Percentiles rank a stretch among this genome's conserved stretches.
These are phyloP conservation scores for Myochromella boudieri DNA, from an alignment of 768 basidiomycete species.

Conservation along the genomic window DNA sequence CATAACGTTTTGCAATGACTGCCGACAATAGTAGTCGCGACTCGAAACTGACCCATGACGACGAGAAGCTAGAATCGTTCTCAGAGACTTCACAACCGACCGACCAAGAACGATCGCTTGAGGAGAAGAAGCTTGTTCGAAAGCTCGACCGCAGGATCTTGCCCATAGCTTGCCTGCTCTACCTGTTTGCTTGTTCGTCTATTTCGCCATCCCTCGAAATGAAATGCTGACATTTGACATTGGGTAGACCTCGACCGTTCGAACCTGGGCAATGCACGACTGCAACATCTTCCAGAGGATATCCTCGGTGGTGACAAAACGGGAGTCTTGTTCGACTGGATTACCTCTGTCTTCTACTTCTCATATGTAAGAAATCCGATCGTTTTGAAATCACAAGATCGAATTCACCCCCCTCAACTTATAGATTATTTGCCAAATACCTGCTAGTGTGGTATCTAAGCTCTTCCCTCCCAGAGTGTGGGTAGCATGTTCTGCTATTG, in stretches of 20 bases:
- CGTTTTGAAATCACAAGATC: not conserved
- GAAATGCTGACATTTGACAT: constrained; percentile 1
- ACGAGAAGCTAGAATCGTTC: constrained; percentile 31
- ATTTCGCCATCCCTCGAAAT: not conserved
- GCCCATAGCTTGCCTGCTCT: constrained; percentile 71
- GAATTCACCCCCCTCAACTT: not conserved
- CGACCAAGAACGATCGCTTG: constrained; percentile 10
- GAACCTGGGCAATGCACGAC: constrained; percentile 77
- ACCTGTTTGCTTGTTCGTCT: constrained; percentile 72
- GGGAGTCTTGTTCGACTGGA: constrained; percentile 73
- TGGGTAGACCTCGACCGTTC: constrained; percentile 72
- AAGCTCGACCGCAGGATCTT: constrained; percentile 69
- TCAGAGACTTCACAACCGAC: constrained; percentile 17
- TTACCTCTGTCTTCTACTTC: constrained; percentile 77
- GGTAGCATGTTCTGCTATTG: constrained; percentile 63
- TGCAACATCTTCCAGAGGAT: constrained; percentile 69
- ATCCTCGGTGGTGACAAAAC: constrained; percentile 66
- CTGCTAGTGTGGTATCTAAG: constrained; percentile 65
- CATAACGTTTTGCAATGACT: constrained; percentile 6
- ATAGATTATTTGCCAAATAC: constrained; percentile 70
- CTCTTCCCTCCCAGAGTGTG: constrained; percentile 66
- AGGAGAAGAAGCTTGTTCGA: constrained; percentile 43
- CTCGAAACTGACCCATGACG: constrained; percentile 12
- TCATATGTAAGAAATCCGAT: constrained; percentile 55
- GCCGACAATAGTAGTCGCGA: constrained; percentile 12